Conservation (phyloP, 257 asterid genomes). For the Solanum raphanifolium region DNA sequence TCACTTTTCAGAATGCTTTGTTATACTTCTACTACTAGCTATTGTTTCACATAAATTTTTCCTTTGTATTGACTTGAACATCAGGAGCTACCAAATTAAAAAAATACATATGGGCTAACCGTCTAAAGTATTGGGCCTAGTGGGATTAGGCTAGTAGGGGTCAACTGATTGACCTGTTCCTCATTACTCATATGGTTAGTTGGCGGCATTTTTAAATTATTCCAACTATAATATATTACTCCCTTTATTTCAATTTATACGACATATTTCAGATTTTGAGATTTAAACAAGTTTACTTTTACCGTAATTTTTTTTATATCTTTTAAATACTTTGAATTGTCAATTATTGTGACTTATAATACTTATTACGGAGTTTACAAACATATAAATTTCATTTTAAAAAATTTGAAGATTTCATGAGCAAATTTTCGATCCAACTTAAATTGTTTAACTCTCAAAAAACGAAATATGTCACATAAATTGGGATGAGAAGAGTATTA, state of each 20-base stretch:
- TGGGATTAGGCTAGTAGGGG: background rate
- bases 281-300: too few relatives aligned
- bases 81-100: too few relatives aligned
- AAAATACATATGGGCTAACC: background rate
- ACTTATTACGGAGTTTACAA: too few relatives aligned
- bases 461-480: rapidly evolving
- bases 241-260: rapidly evolving
- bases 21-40: too few relatives aligned
- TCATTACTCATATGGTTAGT: background rate
- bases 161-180: background rate
- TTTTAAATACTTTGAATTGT: too few relatives aligned
- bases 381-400: too few relatives aligned
- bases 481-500: rapidly evolving
- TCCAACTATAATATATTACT: background rate
- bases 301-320: rapidly evolving
- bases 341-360: too few relatives aligned
- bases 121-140: background rate
- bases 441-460: rapidly evolving
- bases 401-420: background rate
- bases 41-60: too few relatives aligned
- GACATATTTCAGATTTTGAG: too few relatives aligned
- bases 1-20: background rate
- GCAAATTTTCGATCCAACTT: rapidly evolving
- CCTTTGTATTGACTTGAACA: too few relatives aligned
- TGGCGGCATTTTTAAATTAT: background rate